A percentile compares a stretch with the other conserved stretches of the same genome.
Conservation (phyloP, 768 basidiomycete species). For the Clathrus columnatus region DNA sequence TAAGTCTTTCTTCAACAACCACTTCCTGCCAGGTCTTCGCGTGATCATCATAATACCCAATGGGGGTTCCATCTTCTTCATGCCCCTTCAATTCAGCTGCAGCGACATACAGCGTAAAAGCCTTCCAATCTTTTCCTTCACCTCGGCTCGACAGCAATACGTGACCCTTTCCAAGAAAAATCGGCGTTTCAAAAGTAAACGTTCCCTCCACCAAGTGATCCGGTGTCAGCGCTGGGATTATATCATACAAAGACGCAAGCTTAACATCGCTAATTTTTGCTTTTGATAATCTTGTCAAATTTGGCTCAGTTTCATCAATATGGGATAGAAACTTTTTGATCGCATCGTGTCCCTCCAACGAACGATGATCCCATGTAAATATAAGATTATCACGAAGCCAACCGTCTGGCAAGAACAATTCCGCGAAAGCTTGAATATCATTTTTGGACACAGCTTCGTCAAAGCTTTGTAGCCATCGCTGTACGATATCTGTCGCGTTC, state of each 20-base stretch:
- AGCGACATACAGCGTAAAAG: conserved; percentile 15
- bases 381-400: conserved; percentile 23
- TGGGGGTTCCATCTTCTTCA: conserved; percentile 14
- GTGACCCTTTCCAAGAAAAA: conserved; percentile 14
- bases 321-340: conserved; percentile 12
- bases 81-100: conserved; percentile 17
- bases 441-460: conserved; percentile 14
- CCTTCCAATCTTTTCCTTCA: conserved; percentile 15
- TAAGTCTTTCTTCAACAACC: conserved; percentile 7
- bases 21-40: conserved; percentile 15
- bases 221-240: neutral
- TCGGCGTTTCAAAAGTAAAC: conserved; percentile 15
- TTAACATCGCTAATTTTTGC: conserved; percentile 14
- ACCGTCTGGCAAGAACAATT: conserved; percentile 27
- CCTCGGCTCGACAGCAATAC: conserved; percentile 10
- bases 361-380: conserved; percentile 19
- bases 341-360: conserved; percentile 15
- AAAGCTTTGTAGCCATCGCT: conserved; percentile 24
- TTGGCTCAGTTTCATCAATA: neutral
- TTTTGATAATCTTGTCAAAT: neutral
- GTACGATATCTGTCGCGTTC: neutral
- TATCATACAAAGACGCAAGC: conserved; percentile 11
- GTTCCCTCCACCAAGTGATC: conserved; percentile 14
- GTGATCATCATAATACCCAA: conserved; percentile 14
- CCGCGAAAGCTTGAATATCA: conserved; percentile 18